A percentile compares a stretch with the other conserved stretches of the same genome.
phyloP scores from a whole-genome alignment of 2,329 filamentous ascomycete species.

The Trichoderma brevicompactum region DNA sequence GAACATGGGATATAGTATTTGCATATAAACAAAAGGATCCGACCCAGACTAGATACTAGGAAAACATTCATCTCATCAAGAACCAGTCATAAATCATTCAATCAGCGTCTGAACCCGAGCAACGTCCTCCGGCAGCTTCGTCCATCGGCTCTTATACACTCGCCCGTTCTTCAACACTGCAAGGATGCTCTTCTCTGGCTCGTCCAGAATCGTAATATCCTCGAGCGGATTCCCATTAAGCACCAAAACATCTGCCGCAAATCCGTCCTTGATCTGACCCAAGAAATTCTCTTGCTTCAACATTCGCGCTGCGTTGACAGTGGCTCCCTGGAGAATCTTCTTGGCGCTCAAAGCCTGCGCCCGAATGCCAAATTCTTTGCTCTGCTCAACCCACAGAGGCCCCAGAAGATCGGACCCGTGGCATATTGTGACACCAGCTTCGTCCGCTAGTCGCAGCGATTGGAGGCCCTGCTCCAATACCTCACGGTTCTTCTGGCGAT shows the following conservation, averaged over 20 bases:
- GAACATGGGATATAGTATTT: too few relatives aligned
- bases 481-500: conserved; percentile 54
- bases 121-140: conserved; percentile 30
- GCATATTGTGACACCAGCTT: conserved; percentile 60
- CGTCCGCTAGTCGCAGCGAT: conserved; percentile 52
- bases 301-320: conserved; percentile 56
- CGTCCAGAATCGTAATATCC: conserved; percentile 56
- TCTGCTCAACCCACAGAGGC: conserved; percentile 40
- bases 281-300: conserved; percentile 51
- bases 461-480: conserved; percentile 53
- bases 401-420: conserved; percentile 52
- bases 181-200: conserved; percentile 52
- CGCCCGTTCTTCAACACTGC: conserved; percentile 59
- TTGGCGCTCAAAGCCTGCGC: conserved; percentile 33
- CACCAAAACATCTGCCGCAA: conserved; percentile 58
- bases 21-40: too few relatives aligned
- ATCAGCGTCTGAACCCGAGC: background rate
- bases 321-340: conserved; percentile 40
- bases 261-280: conserved; percentile 57
- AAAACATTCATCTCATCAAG: too few relatives aligned
- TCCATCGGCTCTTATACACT: conserved; percentile 41
- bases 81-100: background rate
- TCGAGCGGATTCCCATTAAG: conserved; percentile 58
- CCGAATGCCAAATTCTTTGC: conserved; percentile 41
- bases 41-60: too few relatives aligned